Percentiles rank a stretch among this genome's conserved stretches.
These are phyloP conservation scores for Apiospora sp. DNA, from an alignment of 2,329 filamentous ascomycete species.

Conservation along the genomic window DNA sequence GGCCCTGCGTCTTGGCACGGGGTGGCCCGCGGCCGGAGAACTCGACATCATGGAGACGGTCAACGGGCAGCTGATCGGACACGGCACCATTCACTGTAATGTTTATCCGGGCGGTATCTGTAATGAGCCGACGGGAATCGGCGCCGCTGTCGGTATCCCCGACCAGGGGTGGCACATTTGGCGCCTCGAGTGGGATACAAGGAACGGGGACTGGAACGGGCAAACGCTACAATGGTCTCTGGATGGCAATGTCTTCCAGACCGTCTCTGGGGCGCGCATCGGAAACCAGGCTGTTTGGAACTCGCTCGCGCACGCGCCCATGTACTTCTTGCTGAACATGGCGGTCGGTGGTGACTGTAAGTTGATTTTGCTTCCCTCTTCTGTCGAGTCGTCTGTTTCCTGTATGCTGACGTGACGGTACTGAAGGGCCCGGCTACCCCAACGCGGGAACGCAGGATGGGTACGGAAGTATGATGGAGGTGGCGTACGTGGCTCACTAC, in stretches of 20 bases:
- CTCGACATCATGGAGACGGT: slow-evolving; percentile 54
- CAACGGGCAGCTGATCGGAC: slow-evolving; percentile 47
- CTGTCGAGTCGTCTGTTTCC: neutral
- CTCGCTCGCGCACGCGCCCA: slow-evolving; percentile 49
- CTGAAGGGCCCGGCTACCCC: slow-evolving; percentile 53
- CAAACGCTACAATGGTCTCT: slow-evolving; percentile 59
- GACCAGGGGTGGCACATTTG: slow-evolving; percentile 57
- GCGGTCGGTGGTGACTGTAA: slow-evolving; percentile 53
- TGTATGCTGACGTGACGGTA: neutral
- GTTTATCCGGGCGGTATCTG: slow-evolving; percentile 48
- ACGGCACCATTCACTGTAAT: slow-evolving; percentile 53
- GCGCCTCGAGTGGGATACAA: slow-evolving; percentile 56
- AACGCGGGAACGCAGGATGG: slow-evolving; percentile 54
- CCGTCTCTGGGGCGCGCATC: slow-evolving; percentile 52
- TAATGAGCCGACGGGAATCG: slow-evolving; percentile 47
- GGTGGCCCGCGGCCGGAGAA: slow-evolving; percentile 54
- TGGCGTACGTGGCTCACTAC: slow-evolving; percentile 56
- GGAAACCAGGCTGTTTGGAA: slow-evolving; percentile 52
- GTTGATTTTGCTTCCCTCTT: neutral
- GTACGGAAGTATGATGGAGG: slow-evolving; percentile 58
- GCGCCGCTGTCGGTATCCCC: slow-evolving; percentile 40
- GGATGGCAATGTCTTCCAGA: slow-evolving; percentile 55
- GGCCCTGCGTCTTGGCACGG: slow-evolving; percentile 47
- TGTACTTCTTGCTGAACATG: slow-evolving; percentile 57
- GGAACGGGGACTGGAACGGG: slow-evolving; percentile 49